A percentile compares a stretch with the other conserved stretches of the same genome.
These are phyloP conservation scores for Metschnikowia picachoensis DNA, from an alignment of 805 yeast species.

Conservation along the genomic window DNA sequence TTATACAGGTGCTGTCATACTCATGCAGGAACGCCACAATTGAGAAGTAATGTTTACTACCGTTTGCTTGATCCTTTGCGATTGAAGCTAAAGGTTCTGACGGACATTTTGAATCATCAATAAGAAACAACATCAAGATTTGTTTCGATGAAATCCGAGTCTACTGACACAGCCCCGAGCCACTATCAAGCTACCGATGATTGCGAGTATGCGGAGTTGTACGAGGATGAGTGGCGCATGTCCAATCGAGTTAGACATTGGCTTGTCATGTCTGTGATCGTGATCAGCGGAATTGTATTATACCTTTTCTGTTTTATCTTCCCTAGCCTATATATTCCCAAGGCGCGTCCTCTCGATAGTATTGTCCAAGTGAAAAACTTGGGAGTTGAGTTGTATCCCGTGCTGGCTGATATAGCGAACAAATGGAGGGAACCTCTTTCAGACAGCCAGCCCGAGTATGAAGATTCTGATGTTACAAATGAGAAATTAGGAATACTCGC, in stretches of 20 bases:
- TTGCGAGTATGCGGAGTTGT: conserved; percentile 6
- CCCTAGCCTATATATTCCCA: conserved; percentile 35
- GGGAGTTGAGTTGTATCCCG: conserved; percentile 25
- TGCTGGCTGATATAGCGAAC: conserved; percentile 8
- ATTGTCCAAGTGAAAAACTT: conserved; percentile 25
- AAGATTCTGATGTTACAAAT: no score
- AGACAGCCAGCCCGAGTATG: no score
- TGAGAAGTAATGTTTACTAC: no score
- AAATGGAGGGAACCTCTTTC: background rate
- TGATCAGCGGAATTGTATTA: conserved; percentile 14
- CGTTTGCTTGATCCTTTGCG: no score
- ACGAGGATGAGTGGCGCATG: conserved; percentile 11
- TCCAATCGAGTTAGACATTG: conserved; percentile 6
- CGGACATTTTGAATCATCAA: no score
- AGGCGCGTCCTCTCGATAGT: conserved; percentile 23
- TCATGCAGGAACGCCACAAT: no score
- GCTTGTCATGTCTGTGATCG: conserved; percentile 6
- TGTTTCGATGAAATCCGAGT: background rate
- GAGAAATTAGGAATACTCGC: no score
- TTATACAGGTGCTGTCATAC: no score
- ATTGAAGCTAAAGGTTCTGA: no score
- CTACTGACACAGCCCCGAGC: background rate
- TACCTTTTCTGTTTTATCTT: conserved; percentile 32
- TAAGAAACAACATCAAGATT: no score
- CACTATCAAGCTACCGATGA: conserved; percentile 3